Evolutionary conservation across 176 grass and related monocot genomes (phyloP).

Genomic region (Dendrocalamus sinicus): DNA sequence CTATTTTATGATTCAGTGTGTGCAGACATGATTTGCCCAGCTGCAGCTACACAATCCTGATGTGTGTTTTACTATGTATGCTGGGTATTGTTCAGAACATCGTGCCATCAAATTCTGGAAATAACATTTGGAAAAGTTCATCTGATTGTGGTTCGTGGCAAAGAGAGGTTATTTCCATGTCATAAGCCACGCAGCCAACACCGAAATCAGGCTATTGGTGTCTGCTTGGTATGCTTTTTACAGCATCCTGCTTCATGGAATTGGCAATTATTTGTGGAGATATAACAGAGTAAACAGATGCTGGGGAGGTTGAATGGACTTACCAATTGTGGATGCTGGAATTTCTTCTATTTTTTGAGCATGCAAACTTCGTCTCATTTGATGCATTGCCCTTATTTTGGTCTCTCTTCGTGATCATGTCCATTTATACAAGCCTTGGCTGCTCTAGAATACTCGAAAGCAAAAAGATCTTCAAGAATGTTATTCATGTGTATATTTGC

Average conservation of each 20-base stretch:
- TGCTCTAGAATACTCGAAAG: conserved; percentile 19
- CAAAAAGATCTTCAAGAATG: not conserved
- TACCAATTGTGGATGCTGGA: conserved; percentile 20
- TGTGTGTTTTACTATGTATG: not conserved
- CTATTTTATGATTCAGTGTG: conserved; percentile 41
- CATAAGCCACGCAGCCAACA: not conserved
- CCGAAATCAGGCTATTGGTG: not conserved
- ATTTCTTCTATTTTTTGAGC: conserved; percentile 20
- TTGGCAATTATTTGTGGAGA: not conserved
- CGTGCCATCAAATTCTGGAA: conserved; percentile 26
- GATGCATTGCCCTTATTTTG: not conserved
- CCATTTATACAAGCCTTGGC: conserved; percentile 3
- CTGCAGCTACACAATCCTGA: conserved; percentile 16
- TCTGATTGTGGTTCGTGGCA: not conserved
- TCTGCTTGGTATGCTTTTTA: not conserved
- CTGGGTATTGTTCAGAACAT: not conserved
- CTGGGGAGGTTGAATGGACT: not conserved
- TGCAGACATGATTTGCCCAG: conserved; percentile 38
- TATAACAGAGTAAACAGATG: not conserved
- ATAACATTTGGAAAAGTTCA: not conserved
- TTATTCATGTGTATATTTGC: conserved; percentile 8
- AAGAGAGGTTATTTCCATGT: not conserved
- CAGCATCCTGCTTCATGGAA: not conserved
- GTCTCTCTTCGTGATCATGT: not conserved
- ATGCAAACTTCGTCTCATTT: conserved; percentile 21